Conservation (phyloP, 768 basidiomycete species). For the Tephrocybe rancida region DNA sequence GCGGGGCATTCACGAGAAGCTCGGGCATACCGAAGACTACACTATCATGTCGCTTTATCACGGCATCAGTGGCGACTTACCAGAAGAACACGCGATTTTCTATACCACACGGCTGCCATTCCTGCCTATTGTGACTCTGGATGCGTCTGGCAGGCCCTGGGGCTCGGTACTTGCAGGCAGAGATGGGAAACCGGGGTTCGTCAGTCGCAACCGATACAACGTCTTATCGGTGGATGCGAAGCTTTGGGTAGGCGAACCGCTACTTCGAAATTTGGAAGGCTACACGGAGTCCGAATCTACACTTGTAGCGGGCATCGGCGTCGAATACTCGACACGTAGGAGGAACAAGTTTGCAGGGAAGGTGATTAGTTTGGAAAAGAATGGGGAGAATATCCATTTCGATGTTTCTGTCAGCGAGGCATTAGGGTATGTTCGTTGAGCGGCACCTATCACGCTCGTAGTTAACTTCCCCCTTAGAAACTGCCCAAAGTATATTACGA, state of each 20-base stretch:
- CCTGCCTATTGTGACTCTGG: constrained; percentile 58
- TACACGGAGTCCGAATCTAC: constrained; percentile 14
- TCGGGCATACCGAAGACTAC: constrained; percentile 41
- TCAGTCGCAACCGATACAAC: constrained; percentile 35
- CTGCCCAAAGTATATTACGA: constrained; percentile 73
- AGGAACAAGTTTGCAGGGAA: constrained; percentile 69
- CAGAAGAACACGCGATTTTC: constrained; percentile 51
- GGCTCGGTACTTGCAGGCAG: constrained; percentile 51
- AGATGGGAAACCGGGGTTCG: constrained; percentile 49
- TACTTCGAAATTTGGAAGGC: constrained; percentile 35
- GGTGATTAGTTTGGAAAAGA: too few relatives aligned
- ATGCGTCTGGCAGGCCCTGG: constrained; percentile 57
- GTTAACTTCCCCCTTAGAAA: too few relatives aligned
- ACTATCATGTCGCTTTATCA: constrained; percentile 34
- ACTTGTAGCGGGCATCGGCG: constrained; percentile 59
- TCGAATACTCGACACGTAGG: constrained; percentile 57
- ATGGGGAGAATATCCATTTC: constrained; percentile 32
- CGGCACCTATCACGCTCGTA: too few relatives aligned
- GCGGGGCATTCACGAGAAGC: constrained; percentile 46
- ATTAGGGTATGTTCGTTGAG: too few relatives aligned
- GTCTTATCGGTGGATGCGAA: constrained; percentile 40
- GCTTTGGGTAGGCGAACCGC: constrained; percentile 60
- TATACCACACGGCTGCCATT: constrained; percentile 53
- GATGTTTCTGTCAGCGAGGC: too few relatives aligned
- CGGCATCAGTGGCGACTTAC: constrained; percentile 46